phyloP scores from a whole-genome alignment of 2,329 filamentous ascomycete genomes.

The Hypoxylon sp. region DNA sequence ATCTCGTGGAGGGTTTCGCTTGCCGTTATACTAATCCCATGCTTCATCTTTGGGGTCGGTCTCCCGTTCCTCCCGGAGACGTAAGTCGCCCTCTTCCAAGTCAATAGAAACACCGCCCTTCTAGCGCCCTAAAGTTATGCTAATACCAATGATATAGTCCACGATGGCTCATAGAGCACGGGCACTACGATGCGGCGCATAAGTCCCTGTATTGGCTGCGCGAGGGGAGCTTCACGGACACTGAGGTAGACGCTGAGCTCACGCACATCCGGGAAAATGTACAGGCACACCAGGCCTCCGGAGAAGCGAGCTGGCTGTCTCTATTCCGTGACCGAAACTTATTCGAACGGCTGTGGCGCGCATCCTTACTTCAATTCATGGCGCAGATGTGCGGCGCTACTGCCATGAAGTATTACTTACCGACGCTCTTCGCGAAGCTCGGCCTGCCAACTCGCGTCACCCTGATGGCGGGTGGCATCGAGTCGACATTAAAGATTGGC shows the following conservation, averaged over 20 bases:
- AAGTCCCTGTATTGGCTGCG: conserved; percentile 65
- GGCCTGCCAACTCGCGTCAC: conserved; percentile 64
- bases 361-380: conserved; percentile 71
- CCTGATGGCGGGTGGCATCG: conserved; percentile 68
- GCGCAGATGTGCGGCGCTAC: conserved; percentile 72
- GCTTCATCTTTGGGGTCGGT: conserved; percentile 63
- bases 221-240: conserved; percentile 57
- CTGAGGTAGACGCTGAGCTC: conserved; percentile 61
- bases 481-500: conserved; percentile 70
- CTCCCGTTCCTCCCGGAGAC: conserved; percentile 69
- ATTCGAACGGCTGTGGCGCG: conserved; percentile 69
- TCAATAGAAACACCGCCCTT: not conserved
- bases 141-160: conserved; percentile 57
- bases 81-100: conserved; percentile 55
- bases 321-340: conserved; percentile 65
- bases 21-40: conserved; percentile 66
- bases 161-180: conserved; percentile 70
- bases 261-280: conserved; percentile 63
- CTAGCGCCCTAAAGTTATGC: not conserved
- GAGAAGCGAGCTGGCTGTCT: conserved; percentile 58
- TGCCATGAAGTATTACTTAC: conserved; percentile 73
- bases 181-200: conserved; percentile 60
- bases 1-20: conserved; percentile 68
- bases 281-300: conserved; percentile 56
- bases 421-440: conserved; percentile 65